A percentile compares a stretch with the other conserved stretches of the same genome.
phyloP scores from a whole-genome alignment of 768 basidiomycete species.

The Dioszegia aurantiaca region DNA sequence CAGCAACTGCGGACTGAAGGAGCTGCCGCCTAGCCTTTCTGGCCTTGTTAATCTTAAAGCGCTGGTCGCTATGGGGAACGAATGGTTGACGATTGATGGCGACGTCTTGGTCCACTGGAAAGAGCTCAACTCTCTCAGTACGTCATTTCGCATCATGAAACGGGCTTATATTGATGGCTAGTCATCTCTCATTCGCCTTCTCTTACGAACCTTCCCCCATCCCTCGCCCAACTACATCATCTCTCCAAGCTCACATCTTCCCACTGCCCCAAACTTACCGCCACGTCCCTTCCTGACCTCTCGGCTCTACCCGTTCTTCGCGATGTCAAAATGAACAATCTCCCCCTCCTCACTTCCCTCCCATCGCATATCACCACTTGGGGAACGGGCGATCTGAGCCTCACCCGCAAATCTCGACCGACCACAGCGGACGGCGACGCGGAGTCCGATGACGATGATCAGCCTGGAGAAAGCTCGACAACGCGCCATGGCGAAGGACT shows the following conservation, averaged over 20 bases:
- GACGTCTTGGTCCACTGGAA: slow-evolving; percentile 33
- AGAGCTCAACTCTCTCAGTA: slow-evolving; percentile 46
- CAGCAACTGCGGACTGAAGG: slow-evolving; percentile 28
- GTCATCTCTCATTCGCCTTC: slow-evolving; percentile 45
- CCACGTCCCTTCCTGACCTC: slow-evolving; percentile 31
- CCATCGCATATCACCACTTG: slow-evolving; percentile 30
- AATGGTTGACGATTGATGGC: slow-evolving; percentile 32
- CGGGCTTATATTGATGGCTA: too few species aligned
- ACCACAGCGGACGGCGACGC: not conserved
- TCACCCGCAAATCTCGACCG: slow-evolving; percentile 14
- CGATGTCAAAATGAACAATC: slow-evolving; percentile 45
- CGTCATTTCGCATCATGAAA: slow-evolving; percentile 2
- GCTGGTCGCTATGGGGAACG: slow-evolving; percentile 43
- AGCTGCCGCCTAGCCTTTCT: slow-evolving; percentile 21
- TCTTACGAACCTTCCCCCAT: slow-evolving; percentile 26
- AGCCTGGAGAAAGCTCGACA: slow-evolving; percentile 10
- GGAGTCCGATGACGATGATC: not conserved
- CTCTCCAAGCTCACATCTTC: slow-evolving; percentile 48
- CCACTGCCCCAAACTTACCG: slow-evolving; percentile 37
- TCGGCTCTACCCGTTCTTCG: slow-evolving; percentile 33
- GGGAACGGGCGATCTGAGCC: slow-evolving; percentile 37
- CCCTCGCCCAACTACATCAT: slow-evolving; percentile 22
- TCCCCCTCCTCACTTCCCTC: slow-evolving; percentile 35
- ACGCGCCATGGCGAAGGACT: slow-evolving; percentile 32
- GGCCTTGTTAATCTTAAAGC: slow-evolving; percentile 36